A percentile compares a stretch with the other conserved stretches of the same genome.
Conservation (phyloP, 2,329 filamentous ascomycete species). For the Emmonsia crescens region DNA sequence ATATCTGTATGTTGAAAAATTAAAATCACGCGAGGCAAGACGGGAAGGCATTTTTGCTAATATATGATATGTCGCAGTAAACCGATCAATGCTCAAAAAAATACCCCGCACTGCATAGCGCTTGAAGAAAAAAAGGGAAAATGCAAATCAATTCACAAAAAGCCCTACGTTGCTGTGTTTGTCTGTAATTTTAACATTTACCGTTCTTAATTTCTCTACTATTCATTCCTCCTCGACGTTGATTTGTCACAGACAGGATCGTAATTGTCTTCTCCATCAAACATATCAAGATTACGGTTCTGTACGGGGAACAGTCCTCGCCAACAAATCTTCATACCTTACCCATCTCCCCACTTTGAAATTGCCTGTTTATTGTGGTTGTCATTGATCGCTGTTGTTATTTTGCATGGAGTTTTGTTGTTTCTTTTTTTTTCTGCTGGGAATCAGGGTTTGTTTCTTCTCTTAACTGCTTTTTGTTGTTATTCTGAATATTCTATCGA, state of each 20-base stretch:
- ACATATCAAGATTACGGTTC: neutral
- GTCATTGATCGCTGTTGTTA: neutral
- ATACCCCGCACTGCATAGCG: neutral
- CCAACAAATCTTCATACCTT: neutral
- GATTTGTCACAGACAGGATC: neutral
- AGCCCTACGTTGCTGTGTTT: neutral
- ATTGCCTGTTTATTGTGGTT: neutral
- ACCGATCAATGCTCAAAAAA: neutral
- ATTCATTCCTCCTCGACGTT: neutral
- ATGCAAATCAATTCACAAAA: neutral
- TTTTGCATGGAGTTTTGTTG: neutral
- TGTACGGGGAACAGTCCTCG: neutral
- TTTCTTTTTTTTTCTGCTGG: neutral
- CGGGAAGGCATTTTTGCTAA: neutral
- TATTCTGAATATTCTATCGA: neutral
- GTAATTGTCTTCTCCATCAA: neutral
- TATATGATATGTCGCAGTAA: neutral
- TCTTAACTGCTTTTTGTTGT: neutral
- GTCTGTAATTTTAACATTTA: neutral
- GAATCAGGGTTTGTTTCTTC: neutral
- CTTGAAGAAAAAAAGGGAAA: neutral
- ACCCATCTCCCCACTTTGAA: neutral
- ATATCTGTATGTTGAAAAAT: constrained; percentile 38
- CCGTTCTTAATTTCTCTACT: neutral
- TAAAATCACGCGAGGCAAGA: too few species aligned